These are phyloP conservation scores for Colletotrichum limetticola DNA, from an alignment of 2,329 filamentous ascomycete species.

Conservation along the genomic window DNA sequence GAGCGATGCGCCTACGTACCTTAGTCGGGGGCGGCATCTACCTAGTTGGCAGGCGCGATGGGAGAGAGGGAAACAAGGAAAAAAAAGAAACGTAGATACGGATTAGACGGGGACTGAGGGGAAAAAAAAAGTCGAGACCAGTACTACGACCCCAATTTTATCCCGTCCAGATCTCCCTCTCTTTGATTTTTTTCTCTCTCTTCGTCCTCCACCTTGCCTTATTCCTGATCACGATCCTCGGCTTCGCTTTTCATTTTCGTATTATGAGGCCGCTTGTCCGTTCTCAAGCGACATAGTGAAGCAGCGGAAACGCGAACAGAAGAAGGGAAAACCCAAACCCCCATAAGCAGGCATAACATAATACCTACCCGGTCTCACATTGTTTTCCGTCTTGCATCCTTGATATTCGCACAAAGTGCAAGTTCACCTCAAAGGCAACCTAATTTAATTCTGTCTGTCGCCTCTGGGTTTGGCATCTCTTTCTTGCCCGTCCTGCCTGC, in stretches of 20 bases:
- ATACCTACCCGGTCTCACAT: not conserved
- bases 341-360: not conserved
- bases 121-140: slow-evolving; percentile 20
- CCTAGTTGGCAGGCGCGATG: not conserved
- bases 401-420: not conserved
- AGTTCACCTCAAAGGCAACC: not conserved
- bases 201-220: slow-evolving; percentile 29
- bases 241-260: slow-evolving; percentile 8
- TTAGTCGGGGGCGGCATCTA: not conserved
- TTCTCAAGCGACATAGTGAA: not conserved
- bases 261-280: not conserved
- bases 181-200: slow-evolving; percentile 18
- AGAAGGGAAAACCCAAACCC: not conserved
- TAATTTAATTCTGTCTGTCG: not conserved
- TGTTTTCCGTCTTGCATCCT: not conserved
- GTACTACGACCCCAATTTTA: slow-evolving; percentile 29
- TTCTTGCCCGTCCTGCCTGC: not conserved
- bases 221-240: slow-evolving; percentile 20
- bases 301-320: not conserved
- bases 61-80: no score
- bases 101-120: not conserved
- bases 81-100: not conserved
- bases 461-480: not conserved
- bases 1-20: not conserved
- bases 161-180: slow-evolving; percentile 29